Conservation (phyloP, 495 filamentous ascomycete species). For the Mytilinidion resinicola region DNA sequence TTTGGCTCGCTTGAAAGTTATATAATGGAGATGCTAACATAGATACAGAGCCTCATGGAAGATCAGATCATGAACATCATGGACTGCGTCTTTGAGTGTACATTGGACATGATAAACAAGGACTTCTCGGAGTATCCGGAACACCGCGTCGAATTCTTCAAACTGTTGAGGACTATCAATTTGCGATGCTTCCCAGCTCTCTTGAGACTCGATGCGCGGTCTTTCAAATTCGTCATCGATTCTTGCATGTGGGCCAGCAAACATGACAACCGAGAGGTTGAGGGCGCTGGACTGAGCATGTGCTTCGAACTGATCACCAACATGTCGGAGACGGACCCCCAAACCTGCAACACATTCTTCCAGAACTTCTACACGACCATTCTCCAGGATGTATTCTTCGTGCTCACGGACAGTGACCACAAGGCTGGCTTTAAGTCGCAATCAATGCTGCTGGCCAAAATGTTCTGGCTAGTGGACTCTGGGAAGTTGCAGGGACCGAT, state of each 20-base stretch:
- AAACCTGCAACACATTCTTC: constrained; percentile 91
- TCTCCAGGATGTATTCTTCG: constrained; percentile 96
- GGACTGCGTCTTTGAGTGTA: constrained; percentile 98
- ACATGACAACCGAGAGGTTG: constrained; percentile 97
- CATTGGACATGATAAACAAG: constrained; percentile 99
- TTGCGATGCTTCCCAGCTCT: constrained; percentile 90
- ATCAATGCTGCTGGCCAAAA: constrained; percentile 82
- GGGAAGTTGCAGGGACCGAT: constrained; percentile 89
- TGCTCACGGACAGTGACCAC: constrained; percentile 94
- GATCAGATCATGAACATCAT: constrained; percentile 96
- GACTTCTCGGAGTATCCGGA: constrained; percentile 99
- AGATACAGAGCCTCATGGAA: constrained; percentile 74
- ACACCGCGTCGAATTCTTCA: constrained; percentile 97
- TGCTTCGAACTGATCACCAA: constrained; percentile 97
- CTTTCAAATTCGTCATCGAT: constrained; percentile 99
- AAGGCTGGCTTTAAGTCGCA: constrained; percentile 99
- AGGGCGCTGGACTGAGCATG: constrained; percentile 97
- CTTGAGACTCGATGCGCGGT: constrained; percentile 83
- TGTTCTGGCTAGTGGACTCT: constrained; percentile 86
- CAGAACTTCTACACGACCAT: constrained; percentile 93
- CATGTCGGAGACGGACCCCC: constrained; percentile 82
- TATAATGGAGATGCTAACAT: constrained; percentile 34
- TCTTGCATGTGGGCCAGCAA: constrained; percentile 99
- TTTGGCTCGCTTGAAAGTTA: constrained; percentile 22
- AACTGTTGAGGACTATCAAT: constrained; percentile 90